phyloP scores from a whole-genome alignment of 768 basidiomycete genomes.

The Cystofilobasidium capitatum region DNA sequence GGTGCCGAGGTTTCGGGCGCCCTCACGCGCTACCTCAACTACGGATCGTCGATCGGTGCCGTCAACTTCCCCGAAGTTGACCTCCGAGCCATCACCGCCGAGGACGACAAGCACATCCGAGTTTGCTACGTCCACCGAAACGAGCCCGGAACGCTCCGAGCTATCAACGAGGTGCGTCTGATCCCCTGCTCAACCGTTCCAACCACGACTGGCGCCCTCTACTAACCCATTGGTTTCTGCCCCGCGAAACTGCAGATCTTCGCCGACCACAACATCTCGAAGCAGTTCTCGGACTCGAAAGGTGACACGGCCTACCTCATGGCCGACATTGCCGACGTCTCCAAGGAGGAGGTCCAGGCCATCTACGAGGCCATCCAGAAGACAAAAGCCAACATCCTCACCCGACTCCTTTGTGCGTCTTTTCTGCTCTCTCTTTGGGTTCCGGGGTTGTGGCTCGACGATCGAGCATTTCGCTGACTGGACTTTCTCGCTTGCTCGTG shows the following conservation, averaged over 20 bases:
- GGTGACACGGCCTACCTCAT: slow-evolving; percentile 60
- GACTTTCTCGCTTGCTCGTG: not conserved
- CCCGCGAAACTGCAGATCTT: slow-evolving; percentile 42
- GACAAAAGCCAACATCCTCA: slow-evolving; percentile 79
- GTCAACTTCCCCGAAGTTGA: slow-evolving; percentile 99
- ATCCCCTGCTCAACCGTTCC: not conserved
- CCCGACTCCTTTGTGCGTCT: slow-evolving; percentile 56
- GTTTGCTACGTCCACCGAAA: slow-evolving; percentile 94
- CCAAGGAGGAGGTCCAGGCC: slow-evolving; percentile 62
- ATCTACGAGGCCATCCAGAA: slow-evolving; percentile 67
- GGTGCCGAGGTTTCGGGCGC: slow-evolving; percentile 86
- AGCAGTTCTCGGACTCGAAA: slow-evolving; percentile 82
- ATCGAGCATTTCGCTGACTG: not conserved
- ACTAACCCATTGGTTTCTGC: not conserved
- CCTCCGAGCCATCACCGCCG: slow-evolving; percentile 72
- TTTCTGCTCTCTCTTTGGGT: not conserved
- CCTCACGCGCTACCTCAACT: slow-evolving; percentile 78
- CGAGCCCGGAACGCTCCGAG: slow-evolving; percentile 70
- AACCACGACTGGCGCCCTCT: not conserved
- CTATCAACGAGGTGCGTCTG: slow-evolving; percentile 66
- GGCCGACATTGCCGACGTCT: slow-evolving; percentile 91
- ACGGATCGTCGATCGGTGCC: slow-evolving; percentile 78
- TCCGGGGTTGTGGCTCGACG: not conserved
- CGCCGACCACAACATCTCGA: slow-evolving; percentile 93
- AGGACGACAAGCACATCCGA: slow-evolving; percentile 70